A percentile compares a stretch with the other conserved stretches of the same genome.
Conservation (phyloP, 139 green algal species). For the Microglena sp. region DNA sequence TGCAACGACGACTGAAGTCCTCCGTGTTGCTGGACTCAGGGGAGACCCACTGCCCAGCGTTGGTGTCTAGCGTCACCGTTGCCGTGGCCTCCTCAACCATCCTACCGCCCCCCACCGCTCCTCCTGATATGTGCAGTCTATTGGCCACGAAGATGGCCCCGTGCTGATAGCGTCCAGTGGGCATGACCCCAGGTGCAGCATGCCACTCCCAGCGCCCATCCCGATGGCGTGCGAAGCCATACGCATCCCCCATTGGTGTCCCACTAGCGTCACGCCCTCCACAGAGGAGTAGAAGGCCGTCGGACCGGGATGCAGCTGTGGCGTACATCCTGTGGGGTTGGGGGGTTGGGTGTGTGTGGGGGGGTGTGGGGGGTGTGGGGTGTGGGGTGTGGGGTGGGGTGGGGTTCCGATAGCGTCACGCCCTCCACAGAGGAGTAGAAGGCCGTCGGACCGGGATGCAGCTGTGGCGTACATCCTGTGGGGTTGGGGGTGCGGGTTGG, state of each 20-base stretch:
- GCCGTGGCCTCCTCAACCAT: conserved; percentile 85
- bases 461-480: conserved; percentile 95
- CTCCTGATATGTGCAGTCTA: conserved; percentile 89
- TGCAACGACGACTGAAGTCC: conserved; percentile 49
- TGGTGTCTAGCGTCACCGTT: conserved; percentile 85
- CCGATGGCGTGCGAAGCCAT: conserved; percentile 89
- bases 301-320: conserved; percentile 76
- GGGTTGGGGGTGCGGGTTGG: no score
- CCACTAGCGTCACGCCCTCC: conserved; percentile 77
- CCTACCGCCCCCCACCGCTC: conserved; percentile 84
- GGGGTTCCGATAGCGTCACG: conserved; percentile 69
- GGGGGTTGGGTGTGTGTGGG: no score
- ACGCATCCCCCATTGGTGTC: conserved; percentile 81
- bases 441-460: conserved; percentile 78
- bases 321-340: conserved; percentile 93
- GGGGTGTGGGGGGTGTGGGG: no score
- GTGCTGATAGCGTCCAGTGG: conserved; percentile 90
- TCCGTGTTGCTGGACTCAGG: conserved; percentile 20
- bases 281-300: conserved; percentile 93
- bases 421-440: conserved; percentile 93
- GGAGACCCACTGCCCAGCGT: conserved; percentile 52
- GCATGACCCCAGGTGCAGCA: conserved; percentile 85
- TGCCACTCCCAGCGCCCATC: conserved; percentile 99
- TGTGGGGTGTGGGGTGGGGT: no score
- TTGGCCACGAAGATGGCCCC: conserved; percentile 89